These are phyloP conservation scores for Sindora glabra DNA, from an alignment of 306 rosid species.

Conservation along the genomic window DNA sequence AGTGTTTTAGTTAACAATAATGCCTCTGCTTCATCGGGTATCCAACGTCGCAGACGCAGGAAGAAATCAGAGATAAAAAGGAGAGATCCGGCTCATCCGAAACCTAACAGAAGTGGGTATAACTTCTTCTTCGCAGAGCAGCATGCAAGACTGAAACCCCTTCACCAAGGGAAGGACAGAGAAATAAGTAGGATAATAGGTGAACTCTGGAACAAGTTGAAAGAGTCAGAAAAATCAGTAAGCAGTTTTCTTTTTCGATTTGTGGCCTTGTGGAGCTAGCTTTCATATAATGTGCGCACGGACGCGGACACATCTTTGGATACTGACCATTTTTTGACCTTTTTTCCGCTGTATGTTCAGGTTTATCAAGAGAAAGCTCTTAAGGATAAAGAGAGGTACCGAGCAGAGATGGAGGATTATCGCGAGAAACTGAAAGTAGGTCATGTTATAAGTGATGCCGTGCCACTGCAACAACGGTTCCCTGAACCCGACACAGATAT, in stretches of 20 bases:
- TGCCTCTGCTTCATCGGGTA: slow-evolving; percentile 27
- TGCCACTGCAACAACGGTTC: slow-evolving; percentile 63
- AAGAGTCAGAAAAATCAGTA: slow-evolving; percentile 55
- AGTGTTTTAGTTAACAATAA: slow-evolving; percentile 17
- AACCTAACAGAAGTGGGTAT: slow-evolving; percentile 91
- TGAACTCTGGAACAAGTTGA: slow-evolving; percentile 83
- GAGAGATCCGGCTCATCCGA: slow-evolving; percentile 90
- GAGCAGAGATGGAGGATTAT: slow-evolving; percentile 74
- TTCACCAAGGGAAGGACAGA: slow-evolving; percentile 76
- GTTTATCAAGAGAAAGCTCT: slow-evolving; percentile 85
- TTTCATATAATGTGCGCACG: not conserved
- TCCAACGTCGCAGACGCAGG: slow-evolving; percentile 66
- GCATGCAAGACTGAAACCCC: slow-evolving; percentile 75
- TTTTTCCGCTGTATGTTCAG: slow-evolving; percentile 22
- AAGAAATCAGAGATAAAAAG: slow-evolving; percentile 77
- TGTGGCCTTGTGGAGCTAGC: not conserved
- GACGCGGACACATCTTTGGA: too few relatives aligned
- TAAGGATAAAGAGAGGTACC: slow-evolving; percentile 80
- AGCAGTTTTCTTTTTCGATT: slow-evolving; percentile 13
- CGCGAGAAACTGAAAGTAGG: slow-evolving; percentile 48
- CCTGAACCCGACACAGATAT: slow-evolving; percentile 39
- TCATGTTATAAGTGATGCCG: slow-evolving; percentile 55
- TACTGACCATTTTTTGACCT: too few relatives aligned
- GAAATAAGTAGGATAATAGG: slow-evolving; percentile 90
- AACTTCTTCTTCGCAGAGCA: slow-evolving; percentile 95